phyloP scores from a whole-genome alignment of 2,329 filamentous ascomycete genomes.

The Aphanocladium album region DNA sequence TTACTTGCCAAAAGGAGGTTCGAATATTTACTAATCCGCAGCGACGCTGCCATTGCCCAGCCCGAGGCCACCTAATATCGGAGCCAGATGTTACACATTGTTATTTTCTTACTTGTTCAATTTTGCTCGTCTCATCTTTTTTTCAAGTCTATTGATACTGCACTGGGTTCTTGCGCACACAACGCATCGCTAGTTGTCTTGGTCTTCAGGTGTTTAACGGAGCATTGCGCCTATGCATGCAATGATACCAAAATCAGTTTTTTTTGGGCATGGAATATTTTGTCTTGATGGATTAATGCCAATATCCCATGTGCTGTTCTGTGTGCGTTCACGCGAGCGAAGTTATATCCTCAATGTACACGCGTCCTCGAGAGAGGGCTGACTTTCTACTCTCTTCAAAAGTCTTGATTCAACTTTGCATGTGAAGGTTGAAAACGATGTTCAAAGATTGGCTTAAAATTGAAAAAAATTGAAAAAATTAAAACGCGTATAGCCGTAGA shows the following conservation, averaged over 20 bases:
- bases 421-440: not conserved
- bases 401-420: not conserved
- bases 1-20: not conserved
- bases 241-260: constrained; percentile 4
- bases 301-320: not conserved
- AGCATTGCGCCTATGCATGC: not conserved
- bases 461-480: not conserved
- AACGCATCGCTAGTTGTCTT: not conserved
- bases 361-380: not conserved
- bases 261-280: not conserved
- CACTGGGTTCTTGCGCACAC: not conserved
- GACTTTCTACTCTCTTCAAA: too few species aligned
- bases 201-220: not conserved
- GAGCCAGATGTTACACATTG: not conserved
- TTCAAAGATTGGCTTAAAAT: too few species aligned
- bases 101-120: not conserved
- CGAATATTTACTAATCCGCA: not conserved
- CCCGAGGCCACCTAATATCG: constrained; percentile 6
- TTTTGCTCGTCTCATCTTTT: not conserved
- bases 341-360: not conserved
- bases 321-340: not conserved
- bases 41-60: not conserved
- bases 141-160: not conserved
- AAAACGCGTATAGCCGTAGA: not conserved
- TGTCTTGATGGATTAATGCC: not conserved